Base-by-base conservation (phyloP, 306 rosid genomes). In the Begonia peltatifolia region DNA sequence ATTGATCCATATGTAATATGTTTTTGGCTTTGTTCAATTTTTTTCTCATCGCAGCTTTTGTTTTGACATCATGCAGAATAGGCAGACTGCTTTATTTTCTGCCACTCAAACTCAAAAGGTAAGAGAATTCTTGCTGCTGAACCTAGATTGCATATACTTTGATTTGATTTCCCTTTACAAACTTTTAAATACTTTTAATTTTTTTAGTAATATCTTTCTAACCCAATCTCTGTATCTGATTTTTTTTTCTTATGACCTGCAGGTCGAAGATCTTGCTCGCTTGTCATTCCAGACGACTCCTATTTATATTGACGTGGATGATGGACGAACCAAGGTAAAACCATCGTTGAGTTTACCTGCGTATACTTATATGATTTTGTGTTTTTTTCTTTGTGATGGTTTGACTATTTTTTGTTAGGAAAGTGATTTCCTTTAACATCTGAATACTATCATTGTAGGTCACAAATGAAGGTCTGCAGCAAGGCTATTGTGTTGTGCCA, bases 71-170 rank as follows among this genome's bases (percentile, higher is more conserved):
- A 42, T 66, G 76, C 97, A 89, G 97, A 64, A 63, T 70, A 76
- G 97, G 74, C 95, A 86, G 76, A 86, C 95, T 38, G 86, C 95
- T 67, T 76, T 90, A 59, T 90, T 90, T 67, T 90, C 99, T 22
- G 95, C 99, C n/a, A 90, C 95, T 35, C 99, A 90, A 67, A 90
- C 95, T 12, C 77, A 86, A 70, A 85, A 86, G 95, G 99, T 85
- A 54, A 64, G 83, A 64, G 48, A 60, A 42, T 50, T 9, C 6
- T 56, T 62, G 65, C 38, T 14, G 22, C 20, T 38, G 13, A 30
- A 30, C 38, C 38, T 30, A 4, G 38, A 7, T 30, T 30, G 38
- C 38, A 30, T 30, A 3, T 30, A 0, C 38, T 30, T 30, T 30
- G 38, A 30, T 30, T 30, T 30, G 44, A 14, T 25, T 42, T 50